Base-by-base conservation (phyloP, 2,329 filamentous ascomycete genomes). In the Fusarium nodosum region DNA sequence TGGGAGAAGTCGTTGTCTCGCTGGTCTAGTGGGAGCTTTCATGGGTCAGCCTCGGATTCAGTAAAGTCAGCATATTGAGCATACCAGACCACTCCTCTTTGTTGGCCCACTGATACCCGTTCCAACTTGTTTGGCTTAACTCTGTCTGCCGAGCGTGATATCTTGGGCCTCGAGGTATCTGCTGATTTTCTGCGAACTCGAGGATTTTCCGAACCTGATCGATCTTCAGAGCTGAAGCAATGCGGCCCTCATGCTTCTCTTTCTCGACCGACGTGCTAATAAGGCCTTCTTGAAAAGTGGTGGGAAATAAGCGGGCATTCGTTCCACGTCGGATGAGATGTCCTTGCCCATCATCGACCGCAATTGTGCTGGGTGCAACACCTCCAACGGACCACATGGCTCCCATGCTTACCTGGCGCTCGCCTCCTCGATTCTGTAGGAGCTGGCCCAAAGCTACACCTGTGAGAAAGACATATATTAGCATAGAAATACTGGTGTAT, bases 201-300 rank as follows among this genome's bases (percentile, higher is more conserved):
- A 97, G 83, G 16, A 97, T 82, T 65, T 88, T 88, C 28, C 86
- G 84, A 31, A 87, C 83, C 46, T 88, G 89, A 75, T 97, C 90
- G 64, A 98, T 85, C n/a, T 92, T 87, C 53, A 98, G 84, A 4
- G 96, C 96, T 18, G 90, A 82, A 11, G 94, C 94, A 57, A 99
- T 81, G 30, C 93, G 88, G 41, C 87, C 86, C 73, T 92, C 88
- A 75, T 97, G 92, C 54, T 87, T 88, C 59, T 91, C 87, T 15
- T 85, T 81, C 41, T 93, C 88, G 38, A 92, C 88, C 38, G 87
- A 84, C 2, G 82, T 76, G 46, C 78, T 83, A 8, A 80, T 77
- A 22, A 78, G 78, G 1, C 77, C 63, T 8, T 76, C 77, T 0
- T 81, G 78, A 57, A 88, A 88, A 0, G 82, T 79, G n/a, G 84